Evolutionary conservation across 2,329 filamentous ascomycete species (phyloP), one percentile per base, ranked within the genome.

Genomic region (Eutypa lata): DNA sequence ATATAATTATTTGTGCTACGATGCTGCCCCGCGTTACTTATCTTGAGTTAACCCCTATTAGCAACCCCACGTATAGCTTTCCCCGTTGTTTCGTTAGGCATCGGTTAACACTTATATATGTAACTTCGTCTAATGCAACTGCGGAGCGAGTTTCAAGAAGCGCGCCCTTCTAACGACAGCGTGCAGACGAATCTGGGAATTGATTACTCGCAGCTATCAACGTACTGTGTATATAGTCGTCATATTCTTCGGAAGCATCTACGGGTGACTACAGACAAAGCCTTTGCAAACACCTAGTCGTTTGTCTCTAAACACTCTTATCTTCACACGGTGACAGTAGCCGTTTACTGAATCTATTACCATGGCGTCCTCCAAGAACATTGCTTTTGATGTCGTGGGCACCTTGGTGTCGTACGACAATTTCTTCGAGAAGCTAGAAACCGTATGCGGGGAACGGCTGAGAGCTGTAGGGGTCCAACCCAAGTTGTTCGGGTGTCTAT

Each of bases 351-450:
- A n/a, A n/a, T n/a, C n/a, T n/a, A n/a, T n/a, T n/a, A 24, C n/a
- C 22, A 45, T 45, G 42, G 11, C 22, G 22, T 16, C 22, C 42
- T 28, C 42, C 16, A 77, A 78, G 50, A 70, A 79, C 55, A 69
- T 78, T 52, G 75, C 78, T 28, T 79, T 78, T 57, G 76, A 79
- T 60, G 72, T 82, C 2, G 79, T 83, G 44, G 77, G 77, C 47
- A 80, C 77, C n/a, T 71, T 70, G 51, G 74, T 79, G 40, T 73
- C 70, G 19, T 78, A 75, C 63, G 70, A 76, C 16, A 69, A 69
- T 47, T 74, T 74, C 58, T 73, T 71, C 54, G 63, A 70, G 11
- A 66, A 67, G 28, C 70, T 81, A 33, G 69, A 75, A 4, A 48
- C 61, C 3, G 67, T 68, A 18, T 69, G 80, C 7, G 77, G 77